Evolutionary conservation across 169 alveolate species (phyloP), one percentile per base, ranked within the genome.

Genomic region (Cryptosporidium sp.): DNA sequence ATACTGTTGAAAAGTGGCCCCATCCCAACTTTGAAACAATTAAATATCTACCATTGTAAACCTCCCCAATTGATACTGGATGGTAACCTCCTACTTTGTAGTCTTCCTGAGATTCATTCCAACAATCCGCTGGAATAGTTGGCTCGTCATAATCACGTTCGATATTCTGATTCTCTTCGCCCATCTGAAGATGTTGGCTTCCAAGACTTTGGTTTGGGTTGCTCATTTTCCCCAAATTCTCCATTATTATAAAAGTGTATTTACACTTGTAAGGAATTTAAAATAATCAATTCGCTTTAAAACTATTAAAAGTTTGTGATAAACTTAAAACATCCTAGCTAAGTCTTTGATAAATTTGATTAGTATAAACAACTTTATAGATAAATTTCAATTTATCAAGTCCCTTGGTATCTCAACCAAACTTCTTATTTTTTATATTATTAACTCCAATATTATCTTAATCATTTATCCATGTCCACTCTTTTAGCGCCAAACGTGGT

Each of bases 1-100:
- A 98, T 26, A 98, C 99, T 0, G 99, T 98, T 52, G 99, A 96
- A 94, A 98, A 98, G 91, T 98, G 99, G 9, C 99, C 99, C 99
- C 99, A 98, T 9, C 99, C 99, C 62, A 98, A 95, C 93, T 98
- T 98, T 84, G 98, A 96, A 91, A 97, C 98, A 41, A 98, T 96
- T 52, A 98, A 96, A 92, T 98, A 98, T 70, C 99, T 94, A 45
- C 94, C 96, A 41, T 94, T 85, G 85, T 97, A 95, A 23, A 97
- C 93, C 91, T 98, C 99, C 29, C 99, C 99, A 55, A 96, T 92
- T 84, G 94, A 96, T 14, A 97, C 99, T 29, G 99, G 99, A 86
- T 97, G 99, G 91, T 97, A 97, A 8, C 99, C 99, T 41, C 98
- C 98, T 26, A 41, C 48, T 26, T 65, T 80, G 50, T 80, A 80